Base-by-base conservation (phyloP, 1,284 basidiomycete species). In the Afroboletus lepidellus region DNA sequence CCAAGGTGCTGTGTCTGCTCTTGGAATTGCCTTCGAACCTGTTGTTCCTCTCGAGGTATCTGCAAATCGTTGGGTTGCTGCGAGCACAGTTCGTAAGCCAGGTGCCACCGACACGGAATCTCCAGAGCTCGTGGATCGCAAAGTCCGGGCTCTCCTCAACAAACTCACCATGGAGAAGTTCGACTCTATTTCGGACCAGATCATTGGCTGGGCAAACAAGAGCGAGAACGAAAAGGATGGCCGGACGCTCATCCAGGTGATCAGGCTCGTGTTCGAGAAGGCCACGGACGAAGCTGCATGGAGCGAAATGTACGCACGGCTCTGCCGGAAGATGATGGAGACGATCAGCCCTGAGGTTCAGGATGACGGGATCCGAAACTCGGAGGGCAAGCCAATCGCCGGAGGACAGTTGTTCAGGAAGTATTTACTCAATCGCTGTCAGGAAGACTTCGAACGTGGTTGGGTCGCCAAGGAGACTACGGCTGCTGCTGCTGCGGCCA, bases 111-210 rank as follows among this genome's bases (percentile, higher is more conserved):
- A 90, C 45, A 70, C 77, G 16, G 87, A 90, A 50, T 87, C 90
- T 5, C 85, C 90, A 0, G 89, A 90, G 61, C 73, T 89, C 59
- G 92, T 98, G 30, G 92, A 96, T 64, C 87, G 94, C 55, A 98
- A 97, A 76, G 94, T 98, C 77, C 95, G 93, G 74, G 78, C 77
- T 48, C 73, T 98, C 56, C 87, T 99, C 65, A 98, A 98, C 83
- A 98, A 96, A 77, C 84, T 98, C 45, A 96, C 95, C 1, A 88
- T 95, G 81, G 94, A 98, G 77, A 93, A 92, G 69, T 98, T 98
- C 78, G 93, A 96, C 62, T 89, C 90, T 8, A 97, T 98, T 64
- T 95, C 90, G 6, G 82, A 88, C 64, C 92, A 97, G 72, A 94
- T 98, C 66, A 88, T 98, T 59, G 75, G 81, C 18, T 98, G 91